Evolutionary conservation across 176 grass and related monocot genomes (phyloP).

Genomic region (Carex pumila): DNA sequence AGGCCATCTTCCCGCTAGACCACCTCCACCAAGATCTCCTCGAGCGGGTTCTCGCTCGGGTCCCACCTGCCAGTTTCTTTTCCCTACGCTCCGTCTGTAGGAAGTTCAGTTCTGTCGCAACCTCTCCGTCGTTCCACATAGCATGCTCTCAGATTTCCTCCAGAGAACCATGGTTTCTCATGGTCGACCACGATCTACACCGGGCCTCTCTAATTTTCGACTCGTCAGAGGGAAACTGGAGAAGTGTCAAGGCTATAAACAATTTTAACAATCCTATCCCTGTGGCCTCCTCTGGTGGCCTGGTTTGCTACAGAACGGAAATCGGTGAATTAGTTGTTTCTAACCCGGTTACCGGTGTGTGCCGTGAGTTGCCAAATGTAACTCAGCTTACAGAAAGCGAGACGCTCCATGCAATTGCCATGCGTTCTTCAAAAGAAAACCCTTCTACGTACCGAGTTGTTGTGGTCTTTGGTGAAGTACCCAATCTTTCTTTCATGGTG

Average conservation of each 20-base stretch:
- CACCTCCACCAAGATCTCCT: conserved; percentile 76
- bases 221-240: conserved; percentile 23
- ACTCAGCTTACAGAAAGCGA: not conserved
- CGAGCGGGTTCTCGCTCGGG: conserved; percentile 57
- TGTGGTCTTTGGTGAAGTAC: conserved; percentile 48
- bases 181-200: conserved; percentile 36
- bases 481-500: conserved; percentile 35
- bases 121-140: conserved; percentile 45
- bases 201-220: conserved; percentile 20
- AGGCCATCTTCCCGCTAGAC: conserved; percentile 19
- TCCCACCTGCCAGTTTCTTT: conserved; percentile 65
- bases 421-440: conserved; percentile 28
- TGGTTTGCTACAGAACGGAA: conserved; percentile 47
- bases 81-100: conserved; percentile 57
- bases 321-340: conserved; percentile 40
- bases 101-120: conserved; percentile 40
- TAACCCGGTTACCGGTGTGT: conserved; percentile 70
- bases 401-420: conserved; percentile 51
- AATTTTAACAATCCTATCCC: conserved; percentile 27
- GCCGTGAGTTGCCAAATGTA: conserved; percentile 38
- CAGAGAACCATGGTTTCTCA: conserved; percentile 77
- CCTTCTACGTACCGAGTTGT: conserved; percentile 41
- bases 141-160: conserved; percentile 43
- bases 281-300: conserved; percentile 56
- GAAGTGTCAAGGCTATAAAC: conserved; percentile 5